Conservation (phyloP, 352 stramenopile genomes). For the Albugo candida region DNA sequence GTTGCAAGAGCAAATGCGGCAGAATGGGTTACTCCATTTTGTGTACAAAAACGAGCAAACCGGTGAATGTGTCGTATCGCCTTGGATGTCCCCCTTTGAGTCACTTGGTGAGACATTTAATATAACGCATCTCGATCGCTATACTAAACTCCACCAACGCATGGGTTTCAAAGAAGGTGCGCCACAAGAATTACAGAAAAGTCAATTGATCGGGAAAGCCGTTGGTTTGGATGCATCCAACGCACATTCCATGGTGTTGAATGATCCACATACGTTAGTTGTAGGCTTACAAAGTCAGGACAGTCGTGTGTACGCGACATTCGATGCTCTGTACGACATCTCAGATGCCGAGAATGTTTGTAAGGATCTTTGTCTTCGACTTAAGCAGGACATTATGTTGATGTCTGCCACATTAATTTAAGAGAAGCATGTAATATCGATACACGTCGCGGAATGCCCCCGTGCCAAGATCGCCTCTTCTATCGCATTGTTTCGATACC, state of each 20-base stretch:
- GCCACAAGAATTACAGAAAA: not conserved
- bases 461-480: too few relatives aligned
- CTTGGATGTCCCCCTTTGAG: constrained; percentile 27
- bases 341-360: constrained; percentile 28
- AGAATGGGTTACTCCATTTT: constrained; percentile 28
- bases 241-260: constrained; percentile 27
- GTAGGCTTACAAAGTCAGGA: constrained; percentile 30
- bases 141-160: constrained; percentile 29
- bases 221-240: constrained; percentile 14
- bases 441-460: too few relatives aligned
- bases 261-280: constrained; percentile 17
- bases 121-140: constrained; percentile 23
- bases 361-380: constrained; percentile 29
- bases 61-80: constrained; percentile 24
- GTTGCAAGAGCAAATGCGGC: constrained; percentile 27
- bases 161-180: constrained; percentile 15
- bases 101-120: constrained; percentile 14
- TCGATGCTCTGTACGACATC: constrained; percentile 23
- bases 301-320: constrained; percentile 30
- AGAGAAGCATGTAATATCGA: too few relatives aligned
- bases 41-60: constrained; percentile 51
- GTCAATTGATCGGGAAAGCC: constrained; percentile 31
- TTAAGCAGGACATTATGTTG: constrained; percentile 29
- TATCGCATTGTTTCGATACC: too few relatives aligned
- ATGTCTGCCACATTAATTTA: constrained; percentile 14